These are phyloP conservation scores for Yamadazyma pseudoaaseri DNA, from an alignment of 1,139 yeast genomes.

Conservation along the genomic window DNA sequence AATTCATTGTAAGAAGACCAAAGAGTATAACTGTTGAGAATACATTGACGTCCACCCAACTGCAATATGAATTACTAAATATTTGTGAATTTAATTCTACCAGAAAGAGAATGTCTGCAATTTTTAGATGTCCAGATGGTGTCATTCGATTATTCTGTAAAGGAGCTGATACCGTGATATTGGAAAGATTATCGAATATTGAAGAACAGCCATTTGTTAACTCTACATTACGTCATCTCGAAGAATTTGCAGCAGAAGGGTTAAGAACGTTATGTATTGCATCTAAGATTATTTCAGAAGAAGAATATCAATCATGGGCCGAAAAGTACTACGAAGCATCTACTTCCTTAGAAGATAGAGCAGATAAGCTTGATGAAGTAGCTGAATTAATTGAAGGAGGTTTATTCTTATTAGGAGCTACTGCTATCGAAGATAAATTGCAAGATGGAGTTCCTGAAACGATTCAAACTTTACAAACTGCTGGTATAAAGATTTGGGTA, in stretches of 20 bases:
- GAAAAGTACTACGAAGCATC: constrained; percentile 72
- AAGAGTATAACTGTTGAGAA: constrained; percentile 70
- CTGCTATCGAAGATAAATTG: constrained; percentile 96
- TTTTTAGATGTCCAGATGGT: constrained; percentile 94
- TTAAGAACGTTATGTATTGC: constrained; percentile 94
- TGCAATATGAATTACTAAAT: constrained; percentile 73
- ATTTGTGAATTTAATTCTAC: constrained; percentile 97
- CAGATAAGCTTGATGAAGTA: constrained; percentile 67
- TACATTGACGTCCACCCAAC: constrained; percentile 32
- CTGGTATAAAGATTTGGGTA: constrained; percentile 97
- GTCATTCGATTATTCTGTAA: constrained; percentile 84
- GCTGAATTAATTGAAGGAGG: constrained; percentile 79
- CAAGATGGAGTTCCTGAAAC: constrained; percentile 99
- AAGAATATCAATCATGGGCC: constrained; percentile 72
- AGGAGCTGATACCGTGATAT: constrained; percentile 96
- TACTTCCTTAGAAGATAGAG: constrained; percentile 73
- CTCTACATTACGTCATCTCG: constrained; percentile 82
- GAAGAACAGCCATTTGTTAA: constrained; percentile 77
- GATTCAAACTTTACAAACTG: constrained; percentile 88
- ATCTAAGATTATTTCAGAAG: constrained; percentile 72
- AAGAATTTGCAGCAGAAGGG: constrained; percentile 96
- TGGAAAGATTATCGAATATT: constrained; percentile 68
- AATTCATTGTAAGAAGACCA: constrained; percentile 83
- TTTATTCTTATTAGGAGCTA: constrained; percentile 85
- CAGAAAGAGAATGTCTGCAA: constrained; percentile 96